Evolutionary conservation across 768 basidiomycete genomes (phyloP), one percentile per base, ranked within the genome.

Genomic region (Suillus tomentosus): DNA sequence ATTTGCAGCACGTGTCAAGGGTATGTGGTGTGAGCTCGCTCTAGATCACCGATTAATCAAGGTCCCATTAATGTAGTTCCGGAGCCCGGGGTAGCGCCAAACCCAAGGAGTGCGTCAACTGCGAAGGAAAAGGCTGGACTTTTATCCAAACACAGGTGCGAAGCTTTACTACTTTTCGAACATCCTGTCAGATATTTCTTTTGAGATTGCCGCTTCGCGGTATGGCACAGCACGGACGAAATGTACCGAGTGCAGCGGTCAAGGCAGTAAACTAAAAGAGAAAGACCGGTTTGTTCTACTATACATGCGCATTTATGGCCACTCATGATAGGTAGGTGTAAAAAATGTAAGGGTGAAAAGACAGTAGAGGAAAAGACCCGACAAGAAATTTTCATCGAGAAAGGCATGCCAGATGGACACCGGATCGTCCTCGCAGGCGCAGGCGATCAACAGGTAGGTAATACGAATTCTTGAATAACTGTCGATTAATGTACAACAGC

Each of bases 311-410:
- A 31, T 24, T 55, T 53, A 31, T 37, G 22, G 17, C 56, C 66
- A 67, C 22, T 70, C 31, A 68, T 47, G 60, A 31, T 40, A 7
- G 22, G 22, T 71, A 96, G 95, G 68, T 98, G 96, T 78, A 98
- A 96, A 78, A 96, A 94, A 73, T 99, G 96, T 78, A 95, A 95
- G 71, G 96, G 95, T 5, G 84, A 85, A 60, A 90, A 89, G 74
- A 90, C 87, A 0, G 84, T 91, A 51, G 88, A 90, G 66, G 94
- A 96, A 73, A 97, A 95, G 81, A 92, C 89, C 54, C 87, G 92
- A 57, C 88, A 95, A 67, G 94, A 96, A 67, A 88, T 97, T 27
- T 84, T 86, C 68, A 83, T 98, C 53, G 93, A 96, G 70, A 88
- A 87, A 61, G 96, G 96, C 15, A 94, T 95, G 88, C 74, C 86